Evolutionary conservation across 2,329 filamentous ascomycete species (phyloP), one percentile per base, ranked within the genome.

Genomic region (Fusarium ramigenum): DNA sequence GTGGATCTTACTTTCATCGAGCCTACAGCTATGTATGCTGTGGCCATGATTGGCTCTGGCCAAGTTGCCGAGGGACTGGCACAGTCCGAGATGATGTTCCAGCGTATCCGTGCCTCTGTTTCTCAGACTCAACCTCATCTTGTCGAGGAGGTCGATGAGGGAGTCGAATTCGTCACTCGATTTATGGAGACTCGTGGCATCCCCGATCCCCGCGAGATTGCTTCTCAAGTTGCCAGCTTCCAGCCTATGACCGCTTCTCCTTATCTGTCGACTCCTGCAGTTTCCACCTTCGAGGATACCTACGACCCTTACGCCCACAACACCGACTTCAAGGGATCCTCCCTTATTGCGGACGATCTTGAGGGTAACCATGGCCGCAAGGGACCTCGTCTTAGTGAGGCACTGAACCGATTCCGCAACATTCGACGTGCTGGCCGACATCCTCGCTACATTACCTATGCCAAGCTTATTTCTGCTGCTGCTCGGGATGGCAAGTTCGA

Each of bases 361-460:
- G 96, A 98, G 84, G 93, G 92, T 78, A 88, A 90, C 43, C 91
- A 92, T 77, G 93, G 92, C 56, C 91, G 93, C 66, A 90, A 91
- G 74, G 91, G 91, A 28, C 89, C 91, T 59, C 91, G 92, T 74
- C 87, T 98, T 69, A 92, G 92, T 72, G 94, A 97, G 73, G 94
- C 95, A 40, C 85, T 98, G 70, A 88, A 87, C 72, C 93, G 94
- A 76, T 94, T 98, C 84, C 93, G 92, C 81, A 97, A 97, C 84
- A 97, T 98, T 86, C 95, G 96, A 73, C 94, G 95, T 66, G 90
- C 93, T 79, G 95, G 96, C 72, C 92, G 95, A 79, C 95, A 98
- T 81, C 95, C 96, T 59, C 91, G 96, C 68, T 98, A 98, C 85
- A 96, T 97, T 82, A 97, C 95, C 3, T 98, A 98, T 78, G 95